phyloP scores from a whole-genome alignment of 495 filamentous ascomycete genomes.

The Penicilliopsis zonata region DNA sequence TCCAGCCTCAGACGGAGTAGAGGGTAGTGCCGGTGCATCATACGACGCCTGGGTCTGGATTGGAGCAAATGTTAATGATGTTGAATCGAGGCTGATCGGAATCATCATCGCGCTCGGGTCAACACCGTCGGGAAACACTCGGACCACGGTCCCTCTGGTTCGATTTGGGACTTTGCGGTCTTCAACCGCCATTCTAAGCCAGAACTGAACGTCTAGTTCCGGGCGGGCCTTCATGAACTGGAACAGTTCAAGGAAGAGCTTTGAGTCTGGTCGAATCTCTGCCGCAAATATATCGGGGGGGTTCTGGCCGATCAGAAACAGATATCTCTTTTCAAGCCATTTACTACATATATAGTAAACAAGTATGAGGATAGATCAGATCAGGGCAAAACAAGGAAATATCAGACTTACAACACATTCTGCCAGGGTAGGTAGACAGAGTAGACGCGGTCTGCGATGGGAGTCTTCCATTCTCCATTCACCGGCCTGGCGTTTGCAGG shows the following conservation, averaged over 20 bases:
- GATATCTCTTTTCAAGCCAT: not conserved
- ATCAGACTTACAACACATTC: not conserved
- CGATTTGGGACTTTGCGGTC: too few relatives aligned
- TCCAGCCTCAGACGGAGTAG: too few relatives aligned
- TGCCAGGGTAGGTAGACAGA: not conserved
- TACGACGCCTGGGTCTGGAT: too few relatives aligned
- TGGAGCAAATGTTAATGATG: too few relatives aligned
- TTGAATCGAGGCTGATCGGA: too few relatives aligned
- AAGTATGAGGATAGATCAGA: not conserved
- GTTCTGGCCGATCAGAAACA: not conserved
- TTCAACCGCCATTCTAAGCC: not conserved
- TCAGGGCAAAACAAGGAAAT: not conserved
- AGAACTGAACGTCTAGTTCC: not conserved
- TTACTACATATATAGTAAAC: not conserved
- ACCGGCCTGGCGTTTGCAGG: not conserved
- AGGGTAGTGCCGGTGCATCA: too few relatives aligned
- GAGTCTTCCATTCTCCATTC: not conserved
- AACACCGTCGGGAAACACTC: too few relatives aligned
- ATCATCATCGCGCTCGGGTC: too few relatives aligned
- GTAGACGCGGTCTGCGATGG: not conserved
- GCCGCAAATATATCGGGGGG: not conserved
- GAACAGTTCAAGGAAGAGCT: not conserved
- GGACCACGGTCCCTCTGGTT: too few relatives aligned
- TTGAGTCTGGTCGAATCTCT: not conserved
- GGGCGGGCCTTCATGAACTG: not conserved